Base-by-base conservation (phyloP, 2,329 filamentous ascomycete species). In the Whalleya microplaca region DNA sequence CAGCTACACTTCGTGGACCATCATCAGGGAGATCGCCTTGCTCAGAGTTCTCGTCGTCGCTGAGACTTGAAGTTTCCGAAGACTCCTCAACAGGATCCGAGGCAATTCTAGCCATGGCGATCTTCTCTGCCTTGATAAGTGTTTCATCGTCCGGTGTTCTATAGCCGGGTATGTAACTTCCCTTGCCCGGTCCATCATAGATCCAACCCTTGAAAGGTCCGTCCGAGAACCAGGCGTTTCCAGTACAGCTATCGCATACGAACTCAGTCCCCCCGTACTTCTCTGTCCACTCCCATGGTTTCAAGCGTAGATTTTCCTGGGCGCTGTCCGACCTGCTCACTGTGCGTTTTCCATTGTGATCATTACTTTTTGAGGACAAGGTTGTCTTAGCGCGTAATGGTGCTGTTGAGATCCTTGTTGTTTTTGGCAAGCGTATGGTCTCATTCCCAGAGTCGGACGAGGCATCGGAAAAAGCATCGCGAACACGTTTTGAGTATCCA, bases 151-250 rank as follows among this genome's bases (percentile, higher is more conserved):
- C 55, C 5, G 66, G 66, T 37, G 61, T 47, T 18, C 44, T 14
- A 23, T 49, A 63, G 9, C 61, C 58, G 21, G 52, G 45, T 29
- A 63, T 53, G 40, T 67, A 67, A 29, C 45, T 44, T 16, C 66
- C 64, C 8, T 53, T 45, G 23, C 54, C 46, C 3, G 58, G 57
- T 7, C 62, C 66, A 21, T 45, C 52, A 8, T 51, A 48, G 21
- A 68, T 65, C 41, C 62, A 65, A 16, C 66, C 66, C 32, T 61
- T 53, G 48, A 62, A 69, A n/a, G 66, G 66, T 4, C 64, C 65
- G 27, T 63, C 42, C 12, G 54, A 59, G 9, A 67, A 50, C 55
- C 56, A 61, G 14, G 57, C 32, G 16, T 37, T 55, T 14, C 32
- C 45, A 9, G 43, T 41, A n/a, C n/a, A 19, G 10, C 41, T 40